These are phyloP conservation scores for Pythium aristosporum DNA, from an alignment of 352 stramenopile species.

Conservation along the genomic window DNA sequence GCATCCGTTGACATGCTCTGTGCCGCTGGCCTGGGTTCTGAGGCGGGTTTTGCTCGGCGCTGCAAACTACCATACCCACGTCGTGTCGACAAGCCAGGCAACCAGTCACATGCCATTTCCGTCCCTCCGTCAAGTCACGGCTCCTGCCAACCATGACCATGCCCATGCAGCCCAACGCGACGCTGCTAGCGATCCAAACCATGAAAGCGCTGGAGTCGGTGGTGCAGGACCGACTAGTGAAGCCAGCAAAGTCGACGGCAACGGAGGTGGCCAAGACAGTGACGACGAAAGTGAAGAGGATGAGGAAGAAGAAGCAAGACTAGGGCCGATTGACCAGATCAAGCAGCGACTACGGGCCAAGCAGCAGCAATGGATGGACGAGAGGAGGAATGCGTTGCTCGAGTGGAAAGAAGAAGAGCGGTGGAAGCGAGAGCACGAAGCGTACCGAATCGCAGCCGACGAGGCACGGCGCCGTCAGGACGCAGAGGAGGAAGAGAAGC, in stretches of 20 bases:
- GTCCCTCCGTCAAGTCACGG: background rate
- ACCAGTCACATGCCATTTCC: constrained; percentile 15
- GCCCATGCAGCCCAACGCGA: constrained; percentile 22
- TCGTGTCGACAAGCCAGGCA: background rate
- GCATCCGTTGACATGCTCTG: background rate
- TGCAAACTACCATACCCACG: background rate
- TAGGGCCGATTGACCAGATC: constrained; percentile 23
- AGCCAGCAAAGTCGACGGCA: constrained; percentile 23
- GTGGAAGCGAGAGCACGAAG: constrained; percentile 44
- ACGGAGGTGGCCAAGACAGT: constrained; percentile 25
- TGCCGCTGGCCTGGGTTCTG: background rate
- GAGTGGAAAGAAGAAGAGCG: constrained; percentile 48
- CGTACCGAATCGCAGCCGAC: constrained; percentile 28
- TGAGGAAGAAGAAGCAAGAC: constrained; percentile 36
- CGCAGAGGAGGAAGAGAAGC: constrained; percentile 28
- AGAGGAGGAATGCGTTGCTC: constrained; percentile 42
- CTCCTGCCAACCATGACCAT: constrained; percentile 12
- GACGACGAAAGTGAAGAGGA: constrained; percentile 40
- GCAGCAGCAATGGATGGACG: constrained; percentile 42
- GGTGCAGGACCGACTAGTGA: constrained; percentile 20
- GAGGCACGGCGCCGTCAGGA: constrained; percentile 27
- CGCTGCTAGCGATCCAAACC: constrained; percentile 27
- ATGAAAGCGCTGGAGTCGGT: constrained; percentile 22
- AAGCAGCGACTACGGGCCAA: constrained; percentile 29
- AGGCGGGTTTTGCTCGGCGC: background rate